Base-by-base conservation (phyloP, 2,329 filamentous ascomycete genomes). In the Aschersonia sp. region DNA sequence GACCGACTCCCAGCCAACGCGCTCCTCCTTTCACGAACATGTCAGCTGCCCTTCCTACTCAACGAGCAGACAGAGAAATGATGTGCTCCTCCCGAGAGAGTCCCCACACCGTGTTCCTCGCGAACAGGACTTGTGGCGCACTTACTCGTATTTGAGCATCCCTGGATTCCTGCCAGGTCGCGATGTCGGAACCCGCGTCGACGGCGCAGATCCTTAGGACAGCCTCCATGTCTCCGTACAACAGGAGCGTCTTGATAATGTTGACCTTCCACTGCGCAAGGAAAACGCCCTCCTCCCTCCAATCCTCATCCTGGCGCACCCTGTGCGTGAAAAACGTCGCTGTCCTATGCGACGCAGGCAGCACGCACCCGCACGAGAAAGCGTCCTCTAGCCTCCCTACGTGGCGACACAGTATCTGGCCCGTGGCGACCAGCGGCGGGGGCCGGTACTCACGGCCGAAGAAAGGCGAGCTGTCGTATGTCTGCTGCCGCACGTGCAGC, bases 151-250 rank as follows among this genome's bases (percentile, higher is more conserved):
- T 20, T 20, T 20, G 20, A 20, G 20, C 20, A 4, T 38, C 7
- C 35, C 35, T 9, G 12, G 35, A 9, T 38, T 38, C 35, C 35
- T 38, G 7, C 35, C 35, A 38, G 35, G 7, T 12, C 7, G 35
- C 35, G 35, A 38, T 7, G 35, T 38, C 35, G 35, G 35, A 12
- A 9, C 35, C 35, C 35, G 7, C 7, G 12, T 38, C 35, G 35
- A 12, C 35, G 7, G 51, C 40, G 44, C 53, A 53, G 4, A 55
- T 40, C 4, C 53, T 49, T 3, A 57, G 44, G 9, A 58, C 43
- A 1, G 49, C 31, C 31, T 55, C 52, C 54, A 58, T 55, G 12
- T 56, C 51, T 2, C 55, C 56, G 28, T 52, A 43, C 1, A 59
- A n/a, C 30, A 57, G 43, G 9, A 59, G 48, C 1, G 53, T 47